A percentile compares a stretch with the other conserved stretches of the same genome.
Conservation (phyloP, 176 grass and related monocot species). For the Paspalum vaginatum region DNA sequence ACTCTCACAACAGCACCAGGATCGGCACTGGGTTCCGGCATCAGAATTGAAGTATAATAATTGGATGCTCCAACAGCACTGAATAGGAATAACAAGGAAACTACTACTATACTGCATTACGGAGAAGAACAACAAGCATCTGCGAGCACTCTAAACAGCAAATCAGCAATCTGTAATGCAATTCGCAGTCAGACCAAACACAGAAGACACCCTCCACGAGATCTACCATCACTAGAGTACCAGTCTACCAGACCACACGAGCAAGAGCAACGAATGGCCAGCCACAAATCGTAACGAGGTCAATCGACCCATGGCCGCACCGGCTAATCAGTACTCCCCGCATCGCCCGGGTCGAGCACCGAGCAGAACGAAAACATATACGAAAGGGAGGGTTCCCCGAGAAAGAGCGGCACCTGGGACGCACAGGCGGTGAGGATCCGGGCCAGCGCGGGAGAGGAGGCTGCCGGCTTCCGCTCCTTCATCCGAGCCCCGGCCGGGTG, state of each 20-base stretch:
- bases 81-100: background rate
- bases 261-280: background rate
- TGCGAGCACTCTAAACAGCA: background rate
- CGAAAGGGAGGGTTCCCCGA: background rate
- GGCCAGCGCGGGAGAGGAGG: constrained; percentile 24
- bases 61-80: background rate
- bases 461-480: constrained; percentile 57
- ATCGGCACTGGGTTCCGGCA: background rate
- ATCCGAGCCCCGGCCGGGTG: constrained; percentile 42
- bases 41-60: background rate
- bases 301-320: background rate
- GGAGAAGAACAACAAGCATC: background rate
- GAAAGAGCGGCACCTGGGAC: constrained; percentile 51
- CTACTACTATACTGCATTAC: background rate
- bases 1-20: background rate
- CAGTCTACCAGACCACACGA: background rate
- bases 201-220: background rate
- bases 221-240: background rate
- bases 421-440: constrained; percentile 59
- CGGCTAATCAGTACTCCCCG: background rate
- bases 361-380: background rate
- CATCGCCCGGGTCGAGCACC: background rate
- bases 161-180: background rate
- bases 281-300: background rate
- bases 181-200: background rate